Base-by-base conservation (phyloP, 2,329 filamentous ascomycete species). In the Celoporthe dispersa region DNA sequence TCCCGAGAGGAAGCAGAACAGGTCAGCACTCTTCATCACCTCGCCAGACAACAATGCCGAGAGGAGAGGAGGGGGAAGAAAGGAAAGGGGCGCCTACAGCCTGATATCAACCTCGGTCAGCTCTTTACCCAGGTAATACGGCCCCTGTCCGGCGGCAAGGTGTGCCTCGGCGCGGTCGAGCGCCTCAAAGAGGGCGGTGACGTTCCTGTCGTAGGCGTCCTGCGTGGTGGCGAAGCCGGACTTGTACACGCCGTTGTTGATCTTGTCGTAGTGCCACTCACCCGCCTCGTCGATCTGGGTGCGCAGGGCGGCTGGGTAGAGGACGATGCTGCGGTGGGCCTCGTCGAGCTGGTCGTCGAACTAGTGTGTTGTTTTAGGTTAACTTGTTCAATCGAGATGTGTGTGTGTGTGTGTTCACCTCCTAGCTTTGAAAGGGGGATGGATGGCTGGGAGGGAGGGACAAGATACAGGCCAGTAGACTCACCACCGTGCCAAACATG, bases 221-320 rank as follows among this genome's bases (percentile, higher is more conserved):
- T 95, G 91, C 0, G 91, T 92, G 4, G 90, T 94, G 37, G 94
- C 94, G 77, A 97, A 97, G 48, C 94, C 94, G 70, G 90, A 88
- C 81, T 90, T 90, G 82, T 91, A 91, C 65, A 92, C 90, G 73
- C 90, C 90, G 77, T 92, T 92, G 80, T 92, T 92, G 81, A 92
- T 89, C 57, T 82, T 77, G 75, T 90, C 86, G 80, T 97, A 97
- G 37, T 90, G 93, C 94, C 94, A 97, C 67, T 85, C 86, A 79
- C 97, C 92, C 61, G 90, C 85, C 71, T 88, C 87, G 72, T 98
- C 94, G 75, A 98, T 97, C 65, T 91, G 79, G 55, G 75, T 75
- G 59, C 85, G 85, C n/a, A 97, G 82, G 0, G 84, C 76, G 59
- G 86, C 78, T 0, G 94, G 94, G 78, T 92, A 92, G 55, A 94